Conservation (phyloP, 768 basidiomycete genomes). For the Tephrocybe sp. region DNA sequence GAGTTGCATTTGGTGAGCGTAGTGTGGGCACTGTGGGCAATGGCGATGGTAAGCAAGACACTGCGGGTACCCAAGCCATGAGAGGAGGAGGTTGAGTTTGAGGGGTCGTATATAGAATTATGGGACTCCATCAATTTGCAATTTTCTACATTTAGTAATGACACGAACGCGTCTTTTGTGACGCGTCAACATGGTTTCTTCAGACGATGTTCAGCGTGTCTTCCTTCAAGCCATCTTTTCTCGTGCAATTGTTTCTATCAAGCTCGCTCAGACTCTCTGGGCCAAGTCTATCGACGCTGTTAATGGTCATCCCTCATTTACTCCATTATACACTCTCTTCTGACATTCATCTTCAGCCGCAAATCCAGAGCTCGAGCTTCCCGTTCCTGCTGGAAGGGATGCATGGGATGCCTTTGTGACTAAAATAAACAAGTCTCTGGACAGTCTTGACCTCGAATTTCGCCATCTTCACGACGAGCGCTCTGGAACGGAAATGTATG, state of each 20-base stretch:
- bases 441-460: constrained; percentile 75
- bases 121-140: constrained; percentile 15
- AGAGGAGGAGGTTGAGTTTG: constrained; percentile 25
- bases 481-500: constrained; percentile 63
- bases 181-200: constrained; percentile 40
- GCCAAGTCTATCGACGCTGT: constrained; percentile 66
- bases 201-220: constrained; percentile 70
- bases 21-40: constrained; percentile 85
- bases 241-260: constrained; percentile 63
- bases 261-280: constrained; percentile 67
- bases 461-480: constrained; percentile 61
- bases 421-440: constrained; percentile 60
- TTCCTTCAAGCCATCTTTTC: constrained; percentile 82
- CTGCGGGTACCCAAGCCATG: constrained; percentile 76
- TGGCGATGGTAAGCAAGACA: constrained; percentile 98
- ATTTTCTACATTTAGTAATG: constrained; percentile 7
- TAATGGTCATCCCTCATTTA: constrained; percentile 46
- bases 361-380: constrained; percentile 49
- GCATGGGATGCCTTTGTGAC: constrained; percentile 63
- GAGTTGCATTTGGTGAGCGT: constrained; percentile 82
- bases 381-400: constrained; percentile 37
- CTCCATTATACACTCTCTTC: constrained; percentile 4
- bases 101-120: background rate
- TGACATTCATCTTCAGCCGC: constrained; percentile 39
- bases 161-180: constrained; percentile 8